Conservation (phyloP, 1,139 yeast genomes). For the Candida smagusa region DNA sequence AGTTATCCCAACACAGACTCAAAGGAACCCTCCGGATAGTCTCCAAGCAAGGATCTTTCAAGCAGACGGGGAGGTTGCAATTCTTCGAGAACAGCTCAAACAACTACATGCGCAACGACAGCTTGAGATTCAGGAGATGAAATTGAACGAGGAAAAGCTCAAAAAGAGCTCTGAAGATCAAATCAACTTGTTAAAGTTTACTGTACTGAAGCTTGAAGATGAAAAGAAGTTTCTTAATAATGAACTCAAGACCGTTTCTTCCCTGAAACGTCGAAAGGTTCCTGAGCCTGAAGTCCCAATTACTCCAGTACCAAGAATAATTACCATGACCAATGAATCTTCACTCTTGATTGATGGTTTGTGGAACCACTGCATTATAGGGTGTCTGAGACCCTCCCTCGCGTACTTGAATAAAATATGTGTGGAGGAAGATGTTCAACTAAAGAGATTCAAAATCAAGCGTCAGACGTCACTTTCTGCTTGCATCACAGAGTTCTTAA, state of each 20-base stretch:
- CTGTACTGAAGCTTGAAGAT: constrained; percentile 59
- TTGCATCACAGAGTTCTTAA: constrained; percentile 33
- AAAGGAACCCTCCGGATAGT: constrained; percentile 5
- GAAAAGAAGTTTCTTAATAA: constrained; percentile 64
- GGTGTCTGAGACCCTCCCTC: constrained; percentile 47
- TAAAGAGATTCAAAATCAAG: constrained; percentile 27
- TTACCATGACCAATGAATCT: constrained; percentile 33
- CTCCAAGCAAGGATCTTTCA: constrained; percentile 32
- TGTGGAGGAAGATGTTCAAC: constrained; percentile 29
- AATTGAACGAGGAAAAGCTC: constrained; percentile 27
- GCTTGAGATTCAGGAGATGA: constrained; percentile 42
- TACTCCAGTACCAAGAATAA: constrained; percentile 13
- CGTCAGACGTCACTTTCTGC: constrained; percentile 31
- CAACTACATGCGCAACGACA: constrained; percentile 44
- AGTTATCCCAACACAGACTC: constrained; percentile 7
- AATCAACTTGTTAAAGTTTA: constrained; percentile 37
- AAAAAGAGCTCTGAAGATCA: constrained; percentile 39
- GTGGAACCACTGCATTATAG: constrained; percentile 45
- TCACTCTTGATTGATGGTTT: constrained; percentile 34
- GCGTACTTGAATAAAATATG: constrained; percentile 48
- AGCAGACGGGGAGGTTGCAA: constrained; percentile 77
- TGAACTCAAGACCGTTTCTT: constrained; percentile 29
- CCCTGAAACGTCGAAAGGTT: not conserved
- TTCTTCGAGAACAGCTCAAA: constrained; percentile 62
- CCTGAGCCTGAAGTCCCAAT: not conserved